A percentile compares a stretch with the other conserved stretches of the same genome.
phyloP scores from a whole-genome alignment of 768 basidiomycete genomes.

The Asterophora lycoperdoides region DNA sequence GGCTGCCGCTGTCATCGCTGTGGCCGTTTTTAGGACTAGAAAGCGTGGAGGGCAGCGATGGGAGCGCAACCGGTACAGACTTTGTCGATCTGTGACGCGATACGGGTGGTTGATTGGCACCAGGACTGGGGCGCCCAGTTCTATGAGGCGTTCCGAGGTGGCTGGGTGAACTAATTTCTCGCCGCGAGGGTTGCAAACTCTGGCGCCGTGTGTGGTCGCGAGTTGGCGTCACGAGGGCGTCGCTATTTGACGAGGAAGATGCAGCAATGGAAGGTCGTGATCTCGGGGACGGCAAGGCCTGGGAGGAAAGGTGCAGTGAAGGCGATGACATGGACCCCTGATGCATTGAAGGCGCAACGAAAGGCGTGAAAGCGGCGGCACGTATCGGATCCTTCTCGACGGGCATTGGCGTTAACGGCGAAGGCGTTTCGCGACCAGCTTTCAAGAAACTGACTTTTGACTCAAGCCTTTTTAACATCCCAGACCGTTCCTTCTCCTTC shows the following conservation, averaged over 20 bases:
- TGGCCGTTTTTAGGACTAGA: conserved; percentile 12
- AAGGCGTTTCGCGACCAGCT: conserved; percentile 35
- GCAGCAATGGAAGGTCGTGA: conserved; percentile 43
- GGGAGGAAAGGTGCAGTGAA: conserved; percentile 59
- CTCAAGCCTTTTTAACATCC: conserved; percentile 44
- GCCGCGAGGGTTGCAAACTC: conserved; percentile 30
- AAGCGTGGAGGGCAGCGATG: conserved; percentile 24
- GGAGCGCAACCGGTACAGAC: conserved; percentile 25
- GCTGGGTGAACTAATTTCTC: conserved; percentile 36
- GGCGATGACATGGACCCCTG: conserved; percentile 75
- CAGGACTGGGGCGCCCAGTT: conserved; percentile 13
- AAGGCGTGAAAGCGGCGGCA: conserved; percentile 53
- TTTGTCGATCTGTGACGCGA: conserved; percentile 31
- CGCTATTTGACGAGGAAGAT: conserved; percentile 44
- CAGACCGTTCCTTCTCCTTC: conserved; percentile 38
- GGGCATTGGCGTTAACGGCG: conserved; percentile 37
- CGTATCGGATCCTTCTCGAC: conserved; percentile 29
- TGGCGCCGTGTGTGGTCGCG: conserved; percentile 41
- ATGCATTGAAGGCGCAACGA: conserved; percentile 61
- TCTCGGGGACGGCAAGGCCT: conserved; percentile 50
- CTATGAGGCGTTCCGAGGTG: conserved; percentile 9
- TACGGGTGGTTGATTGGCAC: conserved; percentile 18
- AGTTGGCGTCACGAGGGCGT: conserved; percentile 42
- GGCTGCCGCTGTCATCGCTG: conserved; percentile 15
- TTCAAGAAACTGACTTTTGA: conserved; percentile 51